phyloP scores from a whole-genome alignment of 2,329 filamentous ascomycete genomes.

The Diaporthe humulicola region DNA sequence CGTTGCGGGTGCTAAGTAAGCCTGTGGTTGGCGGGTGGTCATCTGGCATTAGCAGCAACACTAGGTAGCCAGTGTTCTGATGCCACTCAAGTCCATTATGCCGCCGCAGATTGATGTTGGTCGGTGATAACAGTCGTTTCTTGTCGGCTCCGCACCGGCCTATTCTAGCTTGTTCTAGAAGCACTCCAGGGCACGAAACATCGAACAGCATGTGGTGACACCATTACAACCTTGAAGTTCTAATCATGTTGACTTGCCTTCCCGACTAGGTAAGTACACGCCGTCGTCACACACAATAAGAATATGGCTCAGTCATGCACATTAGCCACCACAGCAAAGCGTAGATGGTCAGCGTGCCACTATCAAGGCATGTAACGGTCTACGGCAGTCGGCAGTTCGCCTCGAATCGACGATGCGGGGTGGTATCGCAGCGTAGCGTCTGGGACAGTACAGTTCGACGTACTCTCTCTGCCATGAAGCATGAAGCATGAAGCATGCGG shows the following conservation, averaged over 20 bases:
- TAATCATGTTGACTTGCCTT: slow-evolving; percentile 8
- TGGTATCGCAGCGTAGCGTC: neutral
- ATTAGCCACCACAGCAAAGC: neutral
- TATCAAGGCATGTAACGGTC: neutral
- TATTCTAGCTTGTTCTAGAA: slow-evolving; percentile 25
- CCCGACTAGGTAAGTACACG: slow-evolving; percentile 17
- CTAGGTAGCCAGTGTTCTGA: neutral
- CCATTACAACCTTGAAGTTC: neutral
- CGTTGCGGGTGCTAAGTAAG: neutral
- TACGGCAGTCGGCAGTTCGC: neutral
- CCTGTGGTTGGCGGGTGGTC: neutral
- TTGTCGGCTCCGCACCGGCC: neutral
- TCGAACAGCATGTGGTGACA: neutral
- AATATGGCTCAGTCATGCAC: neutral
- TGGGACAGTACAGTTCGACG: neutral
- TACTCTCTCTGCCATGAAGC: neutral
- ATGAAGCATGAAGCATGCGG: neutral
- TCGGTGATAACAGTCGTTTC: neutral
- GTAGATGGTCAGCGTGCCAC: neutral
- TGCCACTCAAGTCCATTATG: neutral
- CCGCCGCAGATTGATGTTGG: neutral
- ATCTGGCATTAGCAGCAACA: neutral
- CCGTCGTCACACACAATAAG: neutral
- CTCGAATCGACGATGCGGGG: neutral
- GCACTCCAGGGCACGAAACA: neutral